Conservation (phyloP, 2,329 filamentous ascomycete genomes). For the Colletotrichum higginsianum region DNA sequence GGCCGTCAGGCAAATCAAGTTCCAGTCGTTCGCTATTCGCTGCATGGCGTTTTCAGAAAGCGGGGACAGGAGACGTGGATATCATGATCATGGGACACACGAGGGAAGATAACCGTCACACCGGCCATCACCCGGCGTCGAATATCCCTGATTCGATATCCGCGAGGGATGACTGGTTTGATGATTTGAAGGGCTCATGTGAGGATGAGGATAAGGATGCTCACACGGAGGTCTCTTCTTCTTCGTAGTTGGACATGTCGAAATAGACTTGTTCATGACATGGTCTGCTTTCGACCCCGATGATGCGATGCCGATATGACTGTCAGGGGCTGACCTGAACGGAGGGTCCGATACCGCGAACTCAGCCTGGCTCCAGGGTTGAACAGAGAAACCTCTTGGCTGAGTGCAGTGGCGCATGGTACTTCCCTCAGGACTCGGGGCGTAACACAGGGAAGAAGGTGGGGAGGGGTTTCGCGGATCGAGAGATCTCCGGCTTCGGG, state of each 20-base stretch:
- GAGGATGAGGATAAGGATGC: too few species aligned
- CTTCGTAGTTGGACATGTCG: not conserved
- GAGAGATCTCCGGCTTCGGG: too few species aligned
- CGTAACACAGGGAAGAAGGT: too few species aligned
- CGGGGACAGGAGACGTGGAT: conserved; percentile 19
- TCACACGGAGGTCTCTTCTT: too few species aligned
- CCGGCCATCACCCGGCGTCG: too few species aligned
- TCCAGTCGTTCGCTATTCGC: conserved; percentile 34
- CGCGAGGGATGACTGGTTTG: too few species aligned
- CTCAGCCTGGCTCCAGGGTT: not conserved
- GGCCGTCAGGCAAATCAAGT: not conserved
- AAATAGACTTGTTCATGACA: not conserved
- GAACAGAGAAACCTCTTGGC: too few species aligned
- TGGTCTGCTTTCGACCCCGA: not conserved
- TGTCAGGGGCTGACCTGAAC: not conserved
- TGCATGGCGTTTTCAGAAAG: conserved; percentile 14
- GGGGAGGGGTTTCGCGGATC: too few species aligned
- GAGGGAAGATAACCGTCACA: not conserved
- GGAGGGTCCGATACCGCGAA: not conserved
- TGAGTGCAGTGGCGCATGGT: too few species aligned
- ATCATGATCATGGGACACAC: not conserved
- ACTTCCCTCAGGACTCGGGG: too few species aligned
- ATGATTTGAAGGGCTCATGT: too few species aligned
- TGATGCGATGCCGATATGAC: not conserved
- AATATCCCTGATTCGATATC: too few species aligned